These are phyloP conservation scores for Wickerhamomyces bovis DNA, from an alignment of 805 yeast species.

Conservation along the genomic window DNA sequence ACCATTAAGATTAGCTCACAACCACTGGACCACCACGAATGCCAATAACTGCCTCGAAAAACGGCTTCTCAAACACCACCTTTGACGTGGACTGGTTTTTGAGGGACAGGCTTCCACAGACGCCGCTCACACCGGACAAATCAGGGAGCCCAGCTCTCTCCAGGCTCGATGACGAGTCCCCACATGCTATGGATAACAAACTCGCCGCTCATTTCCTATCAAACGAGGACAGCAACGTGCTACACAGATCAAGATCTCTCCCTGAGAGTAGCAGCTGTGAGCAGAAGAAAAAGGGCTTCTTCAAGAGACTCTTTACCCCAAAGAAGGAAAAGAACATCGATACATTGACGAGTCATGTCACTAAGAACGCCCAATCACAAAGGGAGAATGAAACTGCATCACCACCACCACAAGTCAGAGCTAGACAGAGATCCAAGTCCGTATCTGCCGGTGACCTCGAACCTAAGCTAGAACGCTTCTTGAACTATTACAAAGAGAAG, in stretches of 20 bases:
- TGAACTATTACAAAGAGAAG: slow-evolving; percentile 31
- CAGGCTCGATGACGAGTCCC: neutral
- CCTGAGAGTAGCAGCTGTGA: slow-evolving; percentile 18
- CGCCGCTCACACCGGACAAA: neutral
- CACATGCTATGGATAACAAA: neutral
- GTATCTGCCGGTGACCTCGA: slow-evolving; percentile 27
- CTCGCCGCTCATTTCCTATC: neutral
- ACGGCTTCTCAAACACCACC: slow-evolving; percentile 24
- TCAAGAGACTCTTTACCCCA: slow-evolving; percentile 29
- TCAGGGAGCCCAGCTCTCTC: neutral
- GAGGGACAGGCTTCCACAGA: slow-evolving; percentile 26
- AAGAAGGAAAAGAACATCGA: slow-evolving; percentile 14
- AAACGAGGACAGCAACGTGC: neutral
- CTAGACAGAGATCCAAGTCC: slow-evolving; percentile 14
- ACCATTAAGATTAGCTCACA: neutral
- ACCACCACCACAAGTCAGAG: slow-evolving; percentile 7
- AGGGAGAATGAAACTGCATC: slow-evolving; percentile 3
- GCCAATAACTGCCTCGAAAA: neutral
- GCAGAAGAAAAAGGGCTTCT: slow-evolving; percentile 32
- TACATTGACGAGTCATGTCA: neutral
- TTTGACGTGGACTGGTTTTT: slow-evolving; percentile 41
- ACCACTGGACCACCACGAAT: neutral
- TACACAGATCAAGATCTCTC: slow-evolving; percentile 26
- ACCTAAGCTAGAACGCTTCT: slow-evolving; percentile 41
- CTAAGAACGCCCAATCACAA: neutral